Evolutionary conservation across 2,329 filamentous ascomycete genomes (phyloP), one percentile per base, ranked within the genome.

Genomic region (Colletotrichum noveboracense): DNA sequence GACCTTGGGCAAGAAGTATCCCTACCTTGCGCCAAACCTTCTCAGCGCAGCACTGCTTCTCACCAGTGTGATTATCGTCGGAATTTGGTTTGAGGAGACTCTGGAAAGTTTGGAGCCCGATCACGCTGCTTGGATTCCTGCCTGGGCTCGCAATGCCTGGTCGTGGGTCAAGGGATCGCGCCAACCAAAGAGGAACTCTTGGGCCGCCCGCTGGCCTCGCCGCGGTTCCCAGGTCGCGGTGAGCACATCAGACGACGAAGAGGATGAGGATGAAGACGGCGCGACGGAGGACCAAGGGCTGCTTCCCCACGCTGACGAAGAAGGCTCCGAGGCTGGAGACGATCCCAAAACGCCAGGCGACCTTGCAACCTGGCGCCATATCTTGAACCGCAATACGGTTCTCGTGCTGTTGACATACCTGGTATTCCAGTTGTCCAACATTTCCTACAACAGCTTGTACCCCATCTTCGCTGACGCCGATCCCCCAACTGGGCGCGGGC

Each of bases 381-480:
- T 98, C 3, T 89, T 96, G 66, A 98, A 95, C 80, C 90, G 93
- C 73, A 96, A 97, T 75, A 98, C 96, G 0, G 83, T 98, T 14
- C 87, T 97, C 4, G 90, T 99, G 0, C 90, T 99, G 7, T 83
- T 91, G 68, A 97, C 96, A 0, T 98, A 98, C 81, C 91, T 98
- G 58, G 93, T 98, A 66, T 99, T 98, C 82, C 96, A 98, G 81
- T 89, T 99, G 7, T 93, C 94, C 76, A 98, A 98, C 83, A 95
- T 98, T 78, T 96, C 95, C 5, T 99, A 96, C 89, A 98, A 98
- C 85, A 96, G 95, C 21, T 88, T 99, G 0, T 99, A 97, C 80
- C 97, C 97, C 1, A 96, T 98, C 70, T 99, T 98, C 80, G 95
- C 94, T 1, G 93, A 96, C 70, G 92, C 94, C 0, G 84, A 90